A percentile compares a stretch with the other conserved stretches of the same genome.
Evolutionary conservation across 768 basidiomycete species (phyloP).

Genomic region (Lactarius indigo): DNA sequence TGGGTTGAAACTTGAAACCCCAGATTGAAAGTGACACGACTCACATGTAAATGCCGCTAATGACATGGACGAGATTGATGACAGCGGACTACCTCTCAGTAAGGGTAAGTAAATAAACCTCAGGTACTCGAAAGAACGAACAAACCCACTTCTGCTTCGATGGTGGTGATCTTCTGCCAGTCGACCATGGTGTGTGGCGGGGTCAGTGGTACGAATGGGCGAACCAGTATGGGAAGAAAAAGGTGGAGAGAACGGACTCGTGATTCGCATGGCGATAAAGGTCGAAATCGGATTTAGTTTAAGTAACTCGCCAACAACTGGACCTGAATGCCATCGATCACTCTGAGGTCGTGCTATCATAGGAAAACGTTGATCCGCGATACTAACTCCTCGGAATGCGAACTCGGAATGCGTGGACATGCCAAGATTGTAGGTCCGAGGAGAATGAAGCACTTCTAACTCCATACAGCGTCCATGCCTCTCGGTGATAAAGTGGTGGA

Average conservation of each 20-base stretch:
- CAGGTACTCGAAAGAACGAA: neutral
- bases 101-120: neutral
- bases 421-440: neutral
- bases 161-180: neutral
- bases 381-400: neutral
- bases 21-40: neutral
- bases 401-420: neutral
- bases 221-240: neutral
- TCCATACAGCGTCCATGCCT: no score
- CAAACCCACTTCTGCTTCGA: neutral
- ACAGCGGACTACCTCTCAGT: neutral
- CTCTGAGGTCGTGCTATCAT: neutral
- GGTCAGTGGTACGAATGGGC: no score
- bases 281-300: neutral
- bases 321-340: neutral
- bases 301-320: neutral
- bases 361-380: neutral
- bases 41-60: conserved; percentile 22
- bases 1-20: neutral
- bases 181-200: neutral
- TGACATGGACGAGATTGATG: conserved; percentile 13
- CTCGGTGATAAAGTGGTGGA: no score
- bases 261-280: neutral
- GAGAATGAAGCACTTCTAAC: neutral
- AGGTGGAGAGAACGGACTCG: neutral